phyloP scores from a whole-genome alignment of 345 rosid species.

The Aurinia saxatilis region DNA sequence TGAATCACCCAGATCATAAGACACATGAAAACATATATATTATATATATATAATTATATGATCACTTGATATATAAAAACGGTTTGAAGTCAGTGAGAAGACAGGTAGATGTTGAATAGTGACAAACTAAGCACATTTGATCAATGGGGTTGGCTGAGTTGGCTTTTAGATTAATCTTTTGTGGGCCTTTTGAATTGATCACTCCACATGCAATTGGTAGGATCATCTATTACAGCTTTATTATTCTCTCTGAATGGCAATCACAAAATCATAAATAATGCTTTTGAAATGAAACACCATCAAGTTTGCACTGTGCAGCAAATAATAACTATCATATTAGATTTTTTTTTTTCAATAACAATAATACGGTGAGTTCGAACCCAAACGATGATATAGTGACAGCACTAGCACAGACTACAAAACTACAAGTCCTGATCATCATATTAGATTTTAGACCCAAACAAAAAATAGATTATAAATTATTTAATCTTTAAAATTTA shows the following conservation, averaged over 20 bases:
- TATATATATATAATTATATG: too few species aligned
- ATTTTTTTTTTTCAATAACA: too few species aligned
- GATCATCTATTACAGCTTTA: conserved; percentile 27
- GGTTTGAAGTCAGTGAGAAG: conserved; percentile 29
- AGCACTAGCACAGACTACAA: too few species aligned
- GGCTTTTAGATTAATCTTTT: conserved; percentile 25
- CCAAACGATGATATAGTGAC: too few species aligned
- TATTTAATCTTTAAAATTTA: too few species aligned
- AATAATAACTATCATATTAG: neutral
- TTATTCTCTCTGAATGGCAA: conserved; percentile 16
- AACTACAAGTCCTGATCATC: too few species aligned
- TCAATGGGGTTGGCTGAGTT: conserved; percentile 25
- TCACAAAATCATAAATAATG: conserved; percentile 3
- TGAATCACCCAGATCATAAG: conserved; percentile 28
- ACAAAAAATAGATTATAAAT: too few species aligned
- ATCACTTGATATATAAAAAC: conserved; percentile 20
- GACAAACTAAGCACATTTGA: conserved; percentile 25
- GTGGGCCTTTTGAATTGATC: conserved; percentile 29
- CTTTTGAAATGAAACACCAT: neutral
- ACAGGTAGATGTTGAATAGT: conserved; percentile 28
- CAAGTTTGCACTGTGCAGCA: neutral
- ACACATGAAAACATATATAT: conserved; percentile 7
- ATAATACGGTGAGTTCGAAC: too few species aligned
- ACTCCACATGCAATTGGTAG: conserved; percentile 30
- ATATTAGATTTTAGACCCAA: too few species aligned